Conservation (phyloP, 306 rosid species). For the Herpetospermum pedunculosum region DNA sequence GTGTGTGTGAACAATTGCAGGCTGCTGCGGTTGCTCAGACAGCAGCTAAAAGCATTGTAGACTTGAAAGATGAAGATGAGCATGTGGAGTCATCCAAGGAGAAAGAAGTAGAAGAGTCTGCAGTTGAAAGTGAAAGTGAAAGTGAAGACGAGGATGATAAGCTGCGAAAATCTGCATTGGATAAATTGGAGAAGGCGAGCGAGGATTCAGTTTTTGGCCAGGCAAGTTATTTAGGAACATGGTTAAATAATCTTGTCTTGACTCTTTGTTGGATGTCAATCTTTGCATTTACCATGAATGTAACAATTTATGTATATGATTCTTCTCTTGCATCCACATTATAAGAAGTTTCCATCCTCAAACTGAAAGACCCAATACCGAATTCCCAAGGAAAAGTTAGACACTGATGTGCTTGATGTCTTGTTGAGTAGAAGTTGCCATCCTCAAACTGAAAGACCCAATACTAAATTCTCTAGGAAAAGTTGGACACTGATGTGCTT, state of each 20-base stretch:
- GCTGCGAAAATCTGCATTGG: slow-evolving; percentile 55
- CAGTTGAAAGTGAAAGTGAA: slow-evolving; percentile 32
- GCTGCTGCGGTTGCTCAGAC: slow-evolving; percentile 84
- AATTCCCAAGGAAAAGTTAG: background rate
- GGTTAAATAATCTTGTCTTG: background rate
- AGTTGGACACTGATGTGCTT: background rate
- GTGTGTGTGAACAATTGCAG: slow-evolving; percentile 26
- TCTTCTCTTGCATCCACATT: slow-evolving; percentile 3
- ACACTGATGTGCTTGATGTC: background rate
- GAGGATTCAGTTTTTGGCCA: slow-evolving; percentile 75
- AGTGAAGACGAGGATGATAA: slow-evolving; percentile 37
- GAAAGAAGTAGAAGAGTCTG: slow-evolving; percentile 36
- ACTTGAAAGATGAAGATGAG: slow-evolving; percentile 39
- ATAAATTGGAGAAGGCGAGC: slow-evolving; percentile 85
- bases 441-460: background rate
- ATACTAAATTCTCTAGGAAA: background rate
- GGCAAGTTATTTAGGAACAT: slow-evolving; percentile 37
- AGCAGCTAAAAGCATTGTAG: slow-evolving; percentile 67
- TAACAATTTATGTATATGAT: background rate
- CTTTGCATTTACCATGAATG: background rate
- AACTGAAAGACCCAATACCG: background rate
- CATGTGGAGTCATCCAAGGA: slow-evolving; percentile 47
- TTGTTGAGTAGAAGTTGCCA: background rate
- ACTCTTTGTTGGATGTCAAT: background rate
- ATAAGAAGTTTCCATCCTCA: no score